Evolutionary conservation across 306 rosid genomes (phyloP), one percentile per base, ranked within the genome.

Genomic region (Bauhinia variegata): DNA sequence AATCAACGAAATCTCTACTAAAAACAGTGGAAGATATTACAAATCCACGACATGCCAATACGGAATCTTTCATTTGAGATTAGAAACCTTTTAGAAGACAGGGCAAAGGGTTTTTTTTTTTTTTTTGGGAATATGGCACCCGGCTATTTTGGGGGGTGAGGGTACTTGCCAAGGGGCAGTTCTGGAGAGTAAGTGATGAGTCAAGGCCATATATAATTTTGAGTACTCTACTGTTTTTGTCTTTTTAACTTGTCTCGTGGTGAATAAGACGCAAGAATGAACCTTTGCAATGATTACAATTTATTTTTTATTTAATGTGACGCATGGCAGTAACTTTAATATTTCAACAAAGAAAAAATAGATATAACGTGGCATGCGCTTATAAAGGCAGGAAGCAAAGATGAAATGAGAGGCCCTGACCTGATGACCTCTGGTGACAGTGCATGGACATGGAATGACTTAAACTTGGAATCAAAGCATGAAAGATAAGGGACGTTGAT

Each of bases 381-480:
- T 66, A 72, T 52, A 76, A 75, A 50, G 73, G 48, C 64, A 39
- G 75, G 54, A 59, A 63, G 54, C 44, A 37, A 47, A 54, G 49
- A 19, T 18, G 79, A 71, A 78, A 71, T 70, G 65, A 72, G 78
- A 78, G 63, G 86, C 81, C 47, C n/a, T n/a, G n/a, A n/a, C n/a
- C n/a, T n/a, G n/a, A n/a, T 75, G 88, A n/a, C n/a, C n/a, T n/a
- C n/a, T n/a, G n/a, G n/a, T n/a, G n/a, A 70, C 80, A 78, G 82
- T 85, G 87, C 79, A 74, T 74, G 83, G 79, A 70, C 77, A 69
- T 64, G 79, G 73, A 71, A 71, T 74, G 76, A 74, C 80, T 74
- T 74, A 58, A 68, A 59, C 83, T 73, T 79, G 62, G 76, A 79
- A 73, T 58, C 48, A 74, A 79, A 79, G 83, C 79, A 79, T 63